These are phyloP conservation scores for Russula abietina DNA, from an alignment of 768 basidiomycete species.

Conservation along the genomic window DNA sequence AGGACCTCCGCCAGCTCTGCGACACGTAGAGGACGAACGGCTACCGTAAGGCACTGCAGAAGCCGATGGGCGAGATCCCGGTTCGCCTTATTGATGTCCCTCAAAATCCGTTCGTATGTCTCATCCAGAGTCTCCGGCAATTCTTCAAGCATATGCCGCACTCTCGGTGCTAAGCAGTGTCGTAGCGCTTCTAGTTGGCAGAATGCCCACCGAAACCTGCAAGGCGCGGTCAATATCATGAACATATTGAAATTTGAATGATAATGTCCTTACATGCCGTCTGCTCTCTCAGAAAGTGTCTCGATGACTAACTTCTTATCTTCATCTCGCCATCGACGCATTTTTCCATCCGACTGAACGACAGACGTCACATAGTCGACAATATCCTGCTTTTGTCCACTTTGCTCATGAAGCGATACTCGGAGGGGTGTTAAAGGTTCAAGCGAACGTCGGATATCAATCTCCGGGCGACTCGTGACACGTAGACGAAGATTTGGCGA, in stretches of 20 bases:
- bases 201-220: background rate
- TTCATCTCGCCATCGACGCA: background rate
- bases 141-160: no score
- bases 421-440: background rate
- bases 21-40: no score
- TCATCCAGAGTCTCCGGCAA: no score
- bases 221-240: background rate
- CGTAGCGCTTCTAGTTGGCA: background rate
- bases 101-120: no score
- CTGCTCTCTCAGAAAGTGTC: background rate
- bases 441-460: background rate
- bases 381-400: slow-evolving; percentile 1
- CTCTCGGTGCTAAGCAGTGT: no score
- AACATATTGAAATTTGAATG: no score
- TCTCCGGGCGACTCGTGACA: slow-evolving; percentile 1
- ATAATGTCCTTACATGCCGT: background rate
- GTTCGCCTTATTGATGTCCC: no score
- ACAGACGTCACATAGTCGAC: background rate
- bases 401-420: background rate
- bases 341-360: background rate
- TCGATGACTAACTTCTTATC: no score
- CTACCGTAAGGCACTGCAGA: no score
- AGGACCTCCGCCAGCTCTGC: no score
- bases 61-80: no score
- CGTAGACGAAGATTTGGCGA: background rate